Evolutionary conservation across 2,329 filamentous ascomycete genomes (phyloP), one percentile per base, ranked within the genome.

Genomic region (Fusarium clavum): DNA sequence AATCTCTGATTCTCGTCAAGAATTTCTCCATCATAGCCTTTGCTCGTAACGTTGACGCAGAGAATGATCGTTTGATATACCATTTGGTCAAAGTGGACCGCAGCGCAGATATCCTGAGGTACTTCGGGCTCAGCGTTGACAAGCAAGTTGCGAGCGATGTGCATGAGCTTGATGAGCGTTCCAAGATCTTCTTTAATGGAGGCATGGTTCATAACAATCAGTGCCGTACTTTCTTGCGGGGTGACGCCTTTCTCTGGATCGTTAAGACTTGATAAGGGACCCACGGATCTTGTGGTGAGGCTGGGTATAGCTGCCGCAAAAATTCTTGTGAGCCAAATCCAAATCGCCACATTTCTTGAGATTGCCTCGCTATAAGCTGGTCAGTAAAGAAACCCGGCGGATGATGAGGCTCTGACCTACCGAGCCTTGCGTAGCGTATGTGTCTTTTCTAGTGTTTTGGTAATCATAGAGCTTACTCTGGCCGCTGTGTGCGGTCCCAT

Each of bases 41-140:
- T 91, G 74, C 88, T 90, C 0, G 88, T 89, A 25, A 91, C 87
- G 74, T 90, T 90, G 22, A 90, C 86, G 71, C 89, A 91, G 11
- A 91, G 82, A 32, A 89, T 87, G 64, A 91, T 88, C 4, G 89
- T 85, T 75, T 90, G 88, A 67, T 90, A 89, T 4, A 91, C 87
- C 80, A 89, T 88, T 73, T 90, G 87, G 71, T 91, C 88, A 67
- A 91, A 90, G 56, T 87, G 84, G 18, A 90, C 87, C 10, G 88
- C 87, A 12, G 88, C 87, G 61, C 88, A 91, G 10, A 91, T 83
- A 70, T 91, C 88, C 75, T 91, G 89, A 3, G 89, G 88, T 6
- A 90, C 86, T 73, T 90, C 87, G 14, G 89, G 88, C 73, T 90
- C 87, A 10, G 86, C 85, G 12, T 89, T 90, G 30, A 90, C 89